Percentiles rank a stretch among this genome's conserved stretches.
Conservation (phyloP, 129 eudicot species). For the Pittosporum tobira region DNA sequence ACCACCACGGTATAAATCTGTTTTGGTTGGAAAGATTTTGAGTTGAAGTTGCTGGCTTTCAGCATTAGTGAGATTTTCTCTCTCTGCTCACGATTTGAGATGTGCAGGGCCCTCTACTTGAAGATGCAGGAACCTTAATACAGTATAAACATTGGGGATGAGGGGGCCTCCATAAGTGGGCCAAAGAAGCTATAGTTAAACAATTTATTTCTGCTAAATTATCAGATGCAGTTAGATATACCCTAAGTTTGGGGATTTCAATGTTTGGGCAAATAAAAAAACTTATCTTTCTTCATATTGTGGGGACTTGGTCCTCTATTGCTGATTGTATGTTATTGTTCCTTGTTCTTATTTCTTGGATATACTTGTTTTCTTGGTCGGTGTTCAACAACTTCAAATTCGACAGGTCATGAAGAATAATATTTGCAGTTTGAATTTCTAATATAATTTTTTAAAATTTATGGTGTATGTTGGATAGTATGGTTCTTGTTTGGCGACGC, state of each 20-base stretch:
- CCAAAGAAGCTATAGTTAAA: no score
- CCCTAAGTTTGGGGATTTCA: background rate
- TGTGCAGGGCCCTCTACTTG: background rate
- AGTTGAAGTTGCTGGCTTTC: background rate
- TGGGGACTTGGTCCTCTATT: constrained; percentile 15
- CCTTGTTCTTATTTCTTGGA: no score
- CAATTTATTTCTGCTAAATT: background rate
- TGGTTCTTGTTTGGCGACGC: no score
- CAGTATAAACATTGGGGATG: background rate
- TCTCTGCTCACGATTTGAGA: background rate
- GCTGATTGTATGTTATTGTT: background rate
- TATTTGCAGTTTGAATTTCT: no score
- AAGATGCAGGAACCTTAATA: background rate
- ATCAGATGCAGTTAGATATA: constrained; percentile 8
- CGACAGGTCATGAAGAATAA: no score
- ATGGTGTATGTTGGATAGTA: no score
- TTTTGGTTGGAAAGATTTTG: background rate
- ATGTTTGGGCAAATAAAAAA: background rate
- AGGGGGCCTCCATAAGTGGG: background rate
- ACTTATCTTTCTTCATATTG: background rate
- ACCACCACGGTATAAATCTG: background rate
- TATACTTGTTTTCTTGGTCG: no score
- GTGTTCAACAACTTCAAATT: no score
- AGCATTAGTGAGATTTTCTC: background rate
- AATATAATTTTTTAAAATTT: no score